Base-by-base conservation (phyloP, 164 flowering plant genomes). In the Vitis labrusca region DNA sequence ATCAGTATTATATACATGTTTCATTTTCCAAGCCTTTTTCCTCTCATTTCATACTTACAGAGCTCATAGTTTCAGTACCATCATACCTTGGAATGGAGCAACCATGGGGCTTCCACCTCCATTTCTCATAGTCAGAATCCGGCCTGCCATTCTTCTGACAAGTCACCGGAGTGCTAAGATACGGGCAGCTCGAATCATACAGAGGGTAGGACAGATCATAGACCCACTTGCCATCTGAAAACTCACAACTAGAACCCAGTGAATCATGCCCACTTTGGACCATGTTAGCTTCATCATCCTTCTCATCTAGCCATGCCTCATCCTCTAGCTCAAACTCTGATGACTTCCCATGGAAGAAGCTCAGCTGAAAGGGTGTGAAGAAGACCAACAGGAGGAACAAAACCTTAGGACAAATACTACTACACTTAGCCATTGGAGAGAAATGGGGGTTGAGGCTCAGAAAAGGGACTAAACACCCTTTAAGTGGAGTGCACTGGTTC, bases 131-230 rank as follows among this genome's bases (percentile, higher is more conserved):
- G 64, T 84, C 90, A 50, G 93, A 88, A 81, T 93, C 97, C 5
- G 98, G 97, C 65, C 98, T 67, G 6, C 98, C 98, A 69, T 93
- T 93, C 57, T 64, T 79, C 61, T 74, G 88, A 49, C 97, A 93
- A 49, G 83, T 79, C 7, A 89, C 88, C 3, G 84, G 71, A 4
- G 79, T 55, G 73, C 93, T 88, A 2, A 89, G 84, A 77, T 93
- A 93, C 1, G 97, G 93, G 65, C 98, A 91, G 56, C 58, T 73
- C 4, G 90, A 68, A 29, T 86, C 89, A 65, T 93, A 93, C 11
- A 93, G 89, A 65, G 98, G 97, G 70, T 93, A 93, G 9, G 92
- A 79, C 44, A 71, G 74, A 69, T 91, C 98, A 66, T 65, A 86
- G 32, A 86, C 84, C 98, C 97, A 91, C 76, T 85, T 89, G 4